Evolutionary conservation across 2,329 filamentous ascomycete species (phyloP).

Genomic region (Dothideomycetes sp.): DNA sequence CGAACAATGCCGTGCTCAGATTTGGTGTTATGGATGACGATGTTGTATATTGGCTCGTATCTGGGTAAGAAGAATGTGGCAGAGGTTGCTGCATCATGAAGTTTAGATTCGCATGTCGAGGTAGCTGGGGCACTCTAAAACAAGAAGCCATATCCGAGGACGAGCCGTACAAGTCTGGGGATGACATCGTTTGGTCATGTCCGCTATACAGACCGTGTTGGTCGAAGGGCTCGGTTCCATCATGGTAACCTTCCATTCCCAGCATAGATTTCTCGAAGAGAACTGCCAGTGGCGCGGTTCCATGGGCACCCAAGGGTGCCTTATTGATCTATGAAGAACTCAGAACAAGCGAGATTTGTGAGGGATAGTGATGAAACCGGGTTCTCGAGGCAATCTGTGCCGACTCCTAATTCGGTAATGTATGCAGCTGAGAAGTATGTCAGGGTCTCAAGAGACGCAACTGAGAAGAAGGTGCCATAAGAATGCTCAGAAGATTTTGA

Average conservation of each 20-base stretch:
- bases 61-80: not conserved
- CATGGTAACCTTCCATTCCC: conserved; percentile 4
- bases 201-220: not conserved
- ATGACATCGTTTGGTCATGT: not conserved
- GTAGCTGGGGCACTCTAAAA: not conserved
- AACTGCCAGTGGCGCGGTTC: not conserved
- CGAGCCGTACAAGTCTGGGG: not conserved
- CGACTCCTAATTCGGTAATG: too few relatives aligned
- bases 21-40: too few relatives aligned
- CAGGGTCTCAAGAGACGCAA: too few relatives aligned
- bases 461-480: too few relatives aligned
- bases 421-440: too few relatives aligned
- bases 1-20: too few relatives aligned
- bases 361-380: too few relatives aligned
- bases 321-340: too few relatives aligned
- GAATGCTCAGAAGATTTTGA: too few relatives aligned
- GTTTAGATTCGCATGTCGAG: not conserved
- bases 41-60: not conserved
- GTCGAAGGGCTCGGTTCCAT: not conserved
- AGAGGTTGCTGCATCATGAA: not conserved
- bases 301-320: too few relatives aligned
- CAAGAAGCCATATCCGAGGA: not conserved
- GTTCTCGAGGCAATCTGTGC: too few relatives aligned
- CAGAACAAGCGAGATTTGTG: too few relatives aligned
- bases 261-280: not conserved